A percentile compares a stretch with the other conserved stretches of the same genome.
phyloP scores from a whole-genome alignment of 495 filamentous ascomycete species.

The Penicillium dipodomyicola region DNA sequence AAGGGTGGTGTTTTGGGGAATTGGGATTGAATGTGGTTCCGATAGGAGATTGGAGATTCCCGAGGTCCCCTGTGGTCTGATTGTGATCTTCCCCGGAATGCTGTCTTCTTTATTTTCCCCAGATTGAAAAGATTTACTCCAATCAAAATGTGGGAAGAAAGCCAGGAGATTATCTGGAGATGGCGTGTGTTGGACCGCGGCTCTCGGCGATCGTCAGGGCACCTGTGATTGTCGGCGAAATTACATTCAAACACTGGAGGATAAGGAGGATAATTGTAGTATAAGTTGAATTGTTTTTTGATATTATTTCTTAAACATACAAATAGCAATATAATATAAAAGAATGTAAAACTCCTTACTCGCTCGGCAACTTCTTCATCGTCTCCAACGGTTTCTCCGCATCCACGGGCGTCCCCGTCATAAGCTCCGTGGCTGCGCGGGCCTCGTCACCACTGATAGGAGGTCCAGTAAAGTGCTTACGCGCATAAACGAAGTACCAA shows the following conservation, averaged over 20 bases:
- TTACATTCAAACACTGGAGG: not conserved
- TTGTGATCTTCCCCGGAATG: not conserved
- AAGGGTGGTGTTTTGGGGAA: not conserved
- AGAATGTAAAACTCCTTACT: not conserved
- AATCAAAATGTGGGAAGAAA: not conserved
- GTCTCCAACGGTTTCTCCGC: slow-evolving; percentile 22
- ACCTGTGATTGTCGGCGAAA: slow-evolving; percentile 26
- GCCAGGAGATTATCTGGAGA: slow-evolving; percentile 3
- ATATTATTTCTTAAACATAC: not conserved
- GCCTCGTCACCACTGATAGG: slow-evolving; percentile 49
- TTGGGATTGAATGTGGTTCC: not conserved
- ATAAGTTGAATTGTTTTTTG: not conserved
- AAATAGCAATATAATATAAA: not conserved
- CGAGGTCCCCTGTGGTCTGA: not conserved
- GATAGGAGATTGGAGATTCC: slow-evolving; percentile 4
- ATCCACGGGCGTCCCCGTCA: slow-evolving; percentile 36
- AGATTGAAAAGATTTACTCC: not conserved
- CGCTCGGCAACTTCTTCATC: slow-evolving; percentile 20
- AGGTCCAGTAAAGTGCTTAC: slow-evolving; percentile 68
- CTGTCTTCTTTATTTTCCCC: not conserved
- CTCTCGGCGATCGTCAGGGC: slow-evolving; percentile 36
- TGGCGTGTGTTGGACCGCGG: slow-evolving; percentile 36
- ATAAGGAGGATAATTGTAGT: not conserved
- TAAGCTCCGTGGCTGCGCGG: slow-evolving; percentile 27
- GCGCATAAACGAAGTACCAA: slow-evolving; percentile 71